These are phyloP conservation scores for Cotoneaster glaucophyllus DNA, from an alignment of 306 rosid species.

Conservation along the genomic window DNA sequence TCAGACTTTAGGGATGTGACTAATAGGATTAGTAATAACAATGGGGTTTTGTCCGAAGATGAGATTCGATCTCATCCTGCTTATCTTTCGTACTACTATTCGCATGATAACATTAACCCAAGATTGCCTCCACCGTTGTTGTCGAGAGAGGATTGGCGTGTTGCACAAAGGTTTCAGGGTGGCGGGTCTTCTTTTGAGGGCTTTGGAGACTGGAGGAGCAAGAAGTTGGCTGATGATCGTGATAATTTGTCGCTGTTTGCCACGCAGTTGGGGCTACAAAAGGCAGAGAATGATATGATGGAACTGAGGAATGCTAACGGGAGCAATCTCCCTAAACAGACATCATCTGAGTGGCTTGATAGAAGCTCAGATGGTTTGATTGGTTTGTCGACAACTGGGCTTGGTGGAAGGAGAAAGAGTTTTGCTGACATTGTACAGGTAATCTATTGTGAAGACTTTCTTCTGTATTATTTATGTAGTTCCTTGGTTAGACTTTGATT, in stretches of 20 bases:
- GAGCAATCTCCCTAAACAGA: slow-evolving; percentile 44
- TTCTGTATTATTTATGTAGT: background rate
- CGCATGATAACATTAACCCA: slow-evolving; percentile 73
- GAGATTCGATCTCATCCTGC: slow-evolving; percentile 84
- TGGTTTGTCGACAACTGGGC: slow-evolving; percentile 49
- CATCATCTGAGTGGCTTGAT: slow-evolving; percentile 49
- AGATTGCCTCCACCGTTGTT: slow-evolving; percentile 81
- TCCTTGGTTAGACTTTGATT: background rate
- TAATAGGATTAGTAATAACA: slow-evolving; percentile 31
- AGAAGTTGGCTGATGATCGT: slow-evolving; percentile 30
- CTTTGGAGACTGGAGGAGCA: slow-evolving; percentile 65
- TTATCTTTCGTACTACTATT: slow-evolving; percentile 78
- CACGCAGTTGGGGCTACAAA: slow-evolving; percentile 64
- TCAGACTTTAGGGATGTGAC: slow-evolving; percentile 36
- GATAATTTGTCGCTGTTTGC: slow-evolving; percentile 66
- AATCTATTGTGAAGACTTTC: slow-evolving; percentile 1
- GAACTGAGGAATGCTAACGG: slow-evolving; percentile 51
- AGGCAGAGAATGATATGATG: slow-evolving; percentile 56
- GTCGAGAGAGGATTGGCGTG: slow-evolving; percentile 97
- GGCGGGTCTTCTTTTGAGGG: slow-evolving; percentile 57
- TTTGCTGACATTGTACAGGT: slow-evolving; percentile 87
- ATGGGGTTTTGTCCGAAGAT: slow-evolving; percentile 70
- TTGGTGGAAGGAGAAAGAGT: slow-evolving; percentile 68
- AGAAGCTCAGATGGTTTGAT: slow-evolving; percentile 35
- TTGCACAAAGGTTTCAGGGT: slow-evolving; percentile 74